Evolutionary conservation across 2,329 filamentous ascomycete species (phyloP).

Genomic region (Cladorrhinum sp.): DNA sequence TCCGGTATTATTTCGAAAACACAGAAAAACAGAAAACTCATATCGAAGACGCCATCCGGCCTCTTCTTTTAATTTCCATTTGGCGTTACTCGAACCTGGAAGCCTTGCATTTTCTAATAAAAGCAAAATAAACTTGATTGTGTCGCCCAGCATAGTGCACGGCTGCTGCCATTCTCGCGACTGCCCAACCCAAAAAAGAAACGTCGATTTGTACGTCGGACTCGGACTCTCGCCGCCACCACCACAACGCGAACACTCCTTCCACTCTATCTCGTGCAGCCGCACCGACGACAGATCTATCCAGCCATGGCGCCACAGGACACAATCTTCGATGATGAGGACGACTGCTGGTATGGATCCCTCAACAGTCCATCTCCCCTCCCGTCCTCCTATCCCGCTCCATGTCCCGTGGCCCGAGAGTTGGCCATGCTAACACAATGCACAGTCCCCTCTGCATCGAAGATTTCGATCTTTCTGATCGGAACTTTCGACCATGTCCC

Average conservation of each 20-base stretch:
- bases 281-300: conserved; percentile 4
- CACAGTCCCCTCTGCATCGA: conserved; percentile 92
- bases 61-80: not conserved
- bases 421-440: conserved; percentile 18
- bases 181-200: conserved; percentile 10
- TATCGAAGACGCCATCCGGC: not conserved
- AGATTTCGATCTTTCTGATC: conserved; percentile 96
- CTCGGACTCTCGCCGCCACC: not conserved
- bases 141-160: not conserved
- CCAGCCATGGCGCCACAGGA: conserved; percentile 63
- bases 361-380: conserved; percentile 15
- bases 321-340: conserved; percentile 68
- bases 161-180: not conserved
- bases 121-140: not conserved
- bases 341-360: conserved; percentile 61
- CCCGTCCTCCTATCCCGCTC: conserved; percentile 8
- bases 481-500: conserved; percentile 93
- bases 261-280: not conserved
- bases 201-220: not conserved
- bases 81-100: not conserved
- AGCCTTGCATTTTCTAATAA: not conserved
- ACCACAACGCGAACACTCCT: not conserved
- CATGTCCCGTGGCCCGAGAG: not conserved
- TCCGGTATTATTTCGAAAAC: not conserved
- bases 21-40: not conserved